Conservation (phyloP, 2,329 filamentous ascomycete species). For the Blastomyces emzantsi region DNA sequence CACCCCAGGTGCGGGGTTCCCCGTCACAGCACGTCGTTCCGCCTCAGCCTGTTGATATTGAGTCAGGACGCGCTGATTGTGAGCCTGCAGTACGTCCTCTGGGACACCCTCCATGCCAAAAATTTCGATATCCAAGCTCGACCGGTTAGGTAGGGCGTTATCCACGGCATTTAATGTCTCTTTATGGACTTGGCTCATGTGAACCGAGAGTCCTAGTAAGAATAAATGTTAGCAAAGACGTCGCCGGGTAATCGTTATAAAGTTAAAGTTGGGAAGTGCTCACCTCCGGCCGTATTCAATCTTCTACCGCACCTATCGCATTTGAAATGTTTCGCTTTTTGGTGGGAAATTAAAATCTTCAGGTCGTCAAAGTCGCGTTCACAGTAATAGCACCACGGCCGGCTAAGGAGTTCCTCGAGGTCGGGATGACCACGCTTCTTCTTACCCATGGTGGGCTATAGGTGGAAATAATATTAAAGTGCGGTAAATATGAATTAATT, state of each 20-base stretch:
- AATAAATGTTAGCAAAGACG: background rate
- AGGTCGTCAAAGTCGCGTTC: conserved; percentile 97
- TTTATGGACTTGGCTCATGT: conserved; percentile 98
- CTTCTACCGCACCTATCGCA: conserved; percentile 83
- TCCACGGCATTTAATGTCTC: conserved; percentile 80
- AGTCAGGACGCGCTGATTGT: conserved; percentile 77
- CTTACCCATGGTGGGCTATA: conserved; percentile 58
- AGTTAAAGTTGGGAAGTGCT: conserved; percentile 22
- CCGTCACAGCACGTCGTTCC: conserved; percentile 70
- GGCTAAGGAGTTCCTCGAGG: conserved; percentile 73
- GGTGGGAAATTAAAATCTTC: conserved; percentile 92
- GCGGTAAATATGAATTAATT: background rate
- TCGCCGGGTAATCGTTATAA: background rate
- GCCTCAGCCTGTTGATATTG: conserved; percentile 79
- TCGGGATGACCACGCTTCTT: conserved; percentile 82
- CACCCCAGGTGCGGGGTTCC: conserved; percentile 66
- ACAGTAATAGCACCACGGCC: conserved; percentile 99
- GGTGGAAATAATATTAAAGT: background rate
- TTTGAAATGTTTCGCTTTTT: conserved; percentile 99
- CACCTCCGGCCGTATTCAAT: conserved; percentile 90
- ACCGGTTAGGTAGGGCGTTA: conserved; percentile 80
- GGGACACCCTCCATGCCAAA: conserved; percentile 98
- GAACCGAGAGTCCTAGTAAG: conserved; percentile 71
- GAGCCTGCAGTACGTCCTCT: conserved; percentile 69
- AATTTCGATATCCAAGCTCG: conserved; percentile 84